These are phyloP conservation scores for Lichtheimia ramosa DNA, from an alignment of 371 early-diverging fungal species.

Conservation along the genomic window DNA sequence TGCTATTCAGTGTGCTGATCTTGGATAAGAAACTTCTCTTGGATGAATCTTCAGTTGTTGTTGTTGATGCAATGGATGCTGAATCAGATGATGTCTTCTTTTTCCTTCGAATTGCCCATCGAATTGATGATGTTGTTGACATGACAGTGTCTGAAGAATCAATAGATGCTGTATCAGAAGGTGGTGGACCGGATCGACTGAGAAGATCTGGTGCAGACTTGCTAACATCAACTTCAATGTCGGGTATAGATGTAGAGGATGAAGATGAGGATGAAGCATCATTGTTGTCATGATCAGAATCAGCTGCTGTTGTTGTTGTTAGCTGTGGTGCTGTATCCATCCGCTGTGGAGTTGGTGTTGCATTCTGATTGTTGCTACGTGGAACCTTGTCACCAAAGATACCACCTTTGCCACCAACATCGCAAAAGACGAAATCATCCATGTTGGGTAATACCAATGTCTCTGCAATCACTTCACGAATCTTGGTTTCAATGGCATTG, in stretches of 20 bases:
- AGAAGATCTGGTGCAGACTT: slow-evolving; percentile 12
- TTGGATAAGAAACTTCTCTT: slow-evolving; percentile 11
- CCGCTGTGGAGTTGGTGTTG: neutral
- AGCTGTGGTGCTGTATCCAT: neutral
- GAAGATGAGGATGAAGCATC: slow-evolving; percentile 5
- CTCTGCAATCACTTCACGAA: slow-evolving; percentile 78
- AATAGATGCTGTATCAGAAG: neutral
- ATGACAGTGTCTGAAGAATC: slow-evolving; percentile 6
- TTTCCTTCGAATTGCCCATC: slow-evolving; percentile 13
- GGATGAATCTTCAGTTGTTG: slow-evolving; percentile 2
- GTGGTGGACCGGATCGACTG: neutral
- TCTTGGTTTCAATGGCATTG: slow-evolving; percentile 80
- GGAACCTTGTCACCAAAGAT: slow-evolving; percentile 52
- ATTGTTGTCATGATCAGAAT: neutral
- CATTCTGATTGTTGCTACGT: neutral
- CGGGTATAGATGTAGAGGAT: slow-evolving; percentile 2
- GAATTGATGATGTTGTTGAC: slow-evolving; percentile 10
- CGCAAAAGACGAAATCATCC: slow-evolving; percentile 84
- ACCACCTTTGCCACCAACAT: slow-evolving; percentile 62
- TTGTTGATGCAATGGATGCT: slow-evolving; percentile 2
- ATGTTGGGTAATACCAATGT: slow-evolving; percentile 87
- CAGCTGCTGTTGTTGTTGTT: too few relatives aligned
- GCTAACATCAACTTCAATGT: neutral
- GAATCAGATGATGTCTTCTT: slow-evolving; percentile 7
- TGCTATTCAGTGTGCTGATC: neutral